phyloP scores from a whole-genome alignment of 768 basidiomycete species.

The Rhodotorula paludigena region DNA sequence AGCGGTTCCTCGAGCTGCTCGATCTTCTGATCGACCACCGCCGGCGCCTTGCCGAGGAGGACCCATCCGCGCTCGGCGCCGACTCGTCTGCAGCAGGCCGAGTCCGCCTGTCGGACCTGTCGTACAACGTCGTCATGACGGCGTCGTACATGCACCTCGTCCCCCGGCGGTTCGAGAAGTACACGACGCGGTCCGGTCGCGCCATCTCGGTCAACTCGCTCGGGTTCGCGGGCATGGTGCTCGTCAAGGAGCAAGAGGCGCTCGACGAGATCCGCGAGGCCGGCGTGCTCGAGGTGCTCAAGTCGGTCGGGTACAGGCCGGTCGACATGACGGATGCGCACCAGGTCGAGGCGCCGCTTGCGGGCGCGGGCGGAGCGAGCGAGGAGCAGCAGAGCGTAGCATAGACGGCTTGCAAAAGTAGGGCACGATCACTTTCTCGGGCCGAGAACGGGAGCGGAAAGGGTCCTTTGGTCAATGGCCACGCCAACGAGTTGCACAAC shows the following conservation, averaged over 20 bases:
- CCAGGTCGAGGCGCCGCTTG: neutral
- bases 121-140: slow-evolving; percentile 79
- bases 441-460: no score
- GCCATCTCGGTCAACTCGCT: slow-evolving; percentile 72
- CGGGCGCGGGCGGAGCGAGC: neutral
- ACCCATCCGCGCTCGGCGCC: slow-evolving; percentile 53
- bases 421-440: neutral
- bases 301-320: slow-evolving; percentile 60
- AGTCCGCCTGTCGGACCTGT: slow-evolving; percentile 56
- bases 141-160: slow-evolving; percentile 78
- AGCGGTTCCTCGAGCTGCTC: slow-evolving; percentile 65
- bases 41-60: slow-evolving; percentile 48
- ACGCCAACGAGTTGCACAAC: no score
- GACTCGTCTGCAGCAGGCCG: slow-evolving; percentile 52
- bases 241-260: slow-evolving; percentile 77
- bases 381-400: no score
- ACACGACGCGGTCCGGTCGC: slow-evolving; percentile 41
- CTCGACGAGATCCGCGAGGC: slow-evolving; percentile 63
- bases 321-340: slow-evolving; percentile 12
- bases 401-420: no score
- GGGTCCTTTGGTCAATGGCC: no score
- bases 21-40: slow-evolving; percentile 61
- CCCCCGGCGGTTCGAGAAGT: slow-evolving; percentile 66
- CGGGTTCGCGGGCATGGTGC: slow-evolving; percentile 81
- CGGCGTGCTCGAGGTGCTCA: slow-evolving; percentile 61